Base-by-base conservation (phyloP, 2,329 filamentous ascomycete genomes). In the Penicillium griseofulvum region DNA sequence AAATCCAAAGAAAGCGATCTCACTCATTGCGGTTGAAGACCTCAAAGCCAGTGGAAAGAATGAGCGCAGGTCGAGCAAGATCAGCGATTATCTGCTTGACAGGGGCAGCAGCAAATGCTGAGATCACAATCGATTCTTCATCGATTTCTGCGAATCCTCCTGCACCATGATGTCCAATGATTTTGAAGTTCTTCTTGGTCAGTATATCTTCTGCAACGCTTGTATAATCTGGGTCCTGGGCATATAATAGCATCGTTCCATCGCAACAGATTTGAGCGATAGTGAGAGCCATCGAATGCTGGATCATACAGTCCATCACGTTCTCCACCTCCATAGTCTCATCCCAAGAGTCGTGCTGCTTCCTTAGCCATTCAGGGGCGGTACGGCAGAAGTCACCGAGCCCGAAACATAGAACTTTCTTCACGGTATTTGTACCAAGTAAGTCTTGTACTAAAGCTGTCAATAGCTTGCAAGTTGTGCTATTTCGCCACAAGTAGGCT, bases 11-110 rank as follows among this genome's bases (percentile, higher is more conserved):
- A 56, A 58, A 50, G 47, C 46, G 44, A 54, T 54, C 58, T 58
- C 59, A 63, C 60, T 56, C 54, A 49, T 59, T 51, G 24, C 12
- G 12, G 50, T 61, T 61, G 33, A 61, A 63, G 52, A 58, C 48
- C 0, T 42, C 42, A 59, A 58, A 56, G 52, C 59, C 50, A 22
- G 56, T 58, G 34, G 58, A 61, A 56, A 63, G 59, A 45, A 63
- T 63, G 6, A 63, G 56, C 24, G 48, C 12, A 55, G 60, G 58
- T 37, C 60, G 58, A 56, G 52, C 56, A 48, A 63, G 43, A 56
- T 63, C 60, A 36, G 60, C 60, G 52, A 63, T 59, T 26, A 63
- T 63, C 56, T 63, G 58, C 58, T 61, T 63, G 31, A 63, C 54
- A 50, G 54, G 60, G 14, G 56, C 59, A 51, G 58, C 55, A 58